Conservation (phyloP, 2,329 filamentous ascomycete species). For the Clonostachys rosea region DNA sequence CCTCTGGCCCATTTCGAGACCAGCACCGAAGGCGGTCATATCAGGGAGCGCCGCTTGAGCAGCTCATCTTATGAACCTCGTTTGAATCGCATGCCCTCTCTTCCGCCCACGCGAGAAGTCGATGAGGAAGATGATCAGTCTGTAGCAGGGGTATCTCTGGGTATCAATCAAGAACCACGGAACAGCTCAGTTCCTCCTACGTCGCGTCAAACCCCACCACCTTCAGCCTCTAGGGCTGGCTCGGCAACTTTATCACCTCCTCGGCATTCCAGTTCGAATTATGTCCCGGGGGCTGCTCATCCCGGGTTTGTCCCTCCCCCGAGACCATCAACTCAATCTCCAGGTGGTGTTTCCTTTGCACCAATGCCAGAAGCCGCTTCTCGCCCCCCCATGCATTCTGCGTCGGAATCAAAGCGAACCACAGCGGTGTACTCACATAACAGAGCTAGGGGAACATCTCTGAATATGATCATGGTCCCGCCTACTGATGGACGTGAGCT, state of each 20-base stretch:
- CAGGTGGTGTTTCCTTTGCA: too few species aligned
- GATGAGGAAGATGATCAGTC: conserved; percentile 48
- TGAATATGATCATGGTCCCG: conserved; percentile 52
- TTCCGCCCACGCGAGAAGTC: conserved; percentile 58
- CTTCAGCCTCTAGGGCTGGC: conserved; percentile 25
- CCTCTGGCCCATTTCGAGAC: conserved; percentile 61
- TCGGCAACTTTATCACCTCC: conserved; percentile 48
- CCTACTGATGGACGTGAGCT: conserved; percentile 63
- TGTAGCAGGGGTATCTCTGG: conserved; percentile 1
- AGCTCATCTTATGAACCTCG: conserved; percentile 51
- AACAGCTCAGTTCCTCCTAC: conserved; percentile 29
- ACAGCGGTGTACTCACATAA: conserved; percentile 9
- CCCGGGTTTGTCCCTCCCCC: conserved; percentile 49
- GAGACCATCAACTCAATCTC: conserved; percentile 28
- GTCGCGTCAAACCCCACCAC: conserved; percentile 44
- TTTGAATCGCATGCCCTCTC: conserved; percentile 48
- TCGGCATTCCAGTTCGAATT: conserved; percentile 47
- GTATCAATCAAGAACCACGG: conserved; percentile 18
- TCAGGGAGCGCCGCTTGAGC: conserved; percentile 37
- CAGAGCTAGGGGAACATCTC: conserved; percentile 46
- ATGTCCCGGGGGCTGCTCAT: conserved; percentile 35
- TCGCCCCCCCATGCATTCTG: conserved; percentile 21
- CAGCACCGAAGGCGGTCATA: conserved; percentile 26
- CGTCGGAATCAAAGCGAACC: conserved; percentile 25
- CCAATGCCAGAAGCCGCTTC: too few species aligned